Conservation (phyloP, 2,329 filamentous ascomycete genomes). For the Pseudogymnoascus sp. region DNA sequence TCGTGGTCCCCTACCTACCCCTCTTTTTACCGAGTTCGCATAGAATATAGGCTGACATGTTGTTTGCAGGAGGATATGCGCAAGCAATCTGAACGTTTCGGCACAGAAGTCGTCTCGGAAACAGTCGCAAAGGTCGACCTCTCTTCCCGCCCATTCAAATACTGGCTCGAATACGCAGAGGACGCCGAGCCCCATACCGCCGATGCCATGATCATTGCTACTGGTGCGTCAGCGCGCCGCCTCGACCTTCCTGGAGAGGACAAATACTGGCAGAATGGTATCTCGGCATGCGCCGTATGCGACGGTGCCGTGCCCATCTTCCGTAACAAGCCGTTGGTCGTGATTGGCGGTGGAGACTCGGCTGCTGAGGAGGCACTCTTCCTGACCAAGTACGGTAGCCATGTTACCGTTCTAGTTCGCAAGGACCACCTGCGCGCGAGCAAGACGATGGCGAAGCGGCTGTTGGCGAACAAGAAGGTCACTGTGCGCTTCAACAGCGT, state of each 20-base stretch:
- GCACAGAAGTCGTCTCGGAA: conserved; percentile 86
- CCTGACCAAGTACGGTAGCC: conserved; percentile 92
- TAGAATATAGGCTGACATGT: background rate
- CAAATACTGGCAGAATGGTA: conserved; percentile 94
- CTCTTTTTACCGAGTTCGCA: background rate
- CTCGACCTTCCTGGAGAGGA: conserved; percentile 81
- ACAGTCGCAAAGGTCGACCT: conserved; percentile 87
- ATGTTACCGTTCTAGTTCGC: conserved; percentile 89
- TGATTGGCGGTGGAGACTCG: conserved; percentile 94
- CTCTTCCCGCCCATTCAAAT: conserved; percentile 76
- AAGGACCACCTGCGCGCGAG: conserved; percentile 78
- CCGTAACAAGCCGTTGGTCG: conserved; percentile 88
- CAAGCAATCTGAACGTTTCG: conserved; percentile 82
- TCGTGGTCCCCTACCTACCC: background rate
- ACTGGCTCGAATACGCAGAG: conserved; percentile 84
- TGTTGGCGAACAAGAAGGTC: conserved; percentile 79
- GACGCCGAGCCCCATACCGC: conserved; percentile 74
- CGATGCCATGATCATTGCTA: conserved; percentile 88
- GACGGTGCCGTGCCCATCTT: conserved; percentile 97
- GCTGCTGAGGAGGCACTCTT: conserved; percentile 97
- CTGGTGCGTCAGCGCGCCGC: conserved; percentile 82
- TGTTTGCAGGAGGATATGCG: conserved; percentile 65
- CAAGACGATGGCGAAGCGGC: conserved; percentile 82
- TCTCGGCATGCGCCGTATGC: conserved; percentile 94
- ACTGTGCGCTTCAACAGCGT: conserved; percentile 80